phyloP scores from a whole-genome alignment of 257 asterid genomes.

The Solanum microdontum region DNA sequence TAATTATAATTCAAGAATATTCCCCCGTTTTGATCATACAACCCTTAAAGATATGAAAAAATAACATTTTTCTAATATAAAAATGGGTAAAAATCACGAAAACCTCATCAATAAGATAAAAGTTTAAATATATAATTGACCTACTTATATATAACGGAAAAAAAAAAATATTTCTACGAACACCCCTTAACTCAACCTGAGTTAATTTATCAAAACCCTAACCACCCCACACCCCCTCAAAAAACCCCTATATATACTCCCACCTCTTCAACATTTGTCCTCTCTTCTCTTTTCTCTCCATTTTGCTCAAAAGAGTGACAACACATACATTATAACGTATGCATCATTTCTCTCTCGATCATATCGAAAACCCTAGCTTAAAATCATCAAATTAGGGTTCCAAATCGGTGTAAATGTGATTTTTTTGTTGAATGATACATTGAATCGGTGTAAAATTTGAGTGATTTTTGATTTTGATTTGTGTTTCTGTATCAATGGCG shows the following conservation, averaged over 20 bases:
- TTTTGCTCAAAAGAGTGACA: not conserved
- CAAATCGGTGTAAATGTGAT: not conserved
- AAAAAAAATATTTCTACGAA: not conserved
- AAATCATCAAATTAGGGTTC: not conserved
- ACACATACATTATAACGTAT: not conserved
- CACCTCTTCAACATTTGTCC: not conserved
- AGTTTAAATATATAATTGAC: not conserved
- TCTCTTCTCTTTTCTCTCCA: not conserved
- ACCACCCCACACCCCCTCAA: not conserved
- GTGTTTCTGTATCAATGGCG: slow-evolving; percentile 12
- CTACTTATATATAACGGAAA: not conserved
- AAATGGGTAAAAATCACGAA: not conserved
- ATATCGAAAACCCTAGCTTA: not conserved
- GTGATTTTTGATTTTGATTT: not conserved
- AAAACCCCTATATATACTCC: not conserved
- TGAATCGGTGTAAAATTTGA: not conserved
- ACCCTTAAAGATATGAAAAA: not conserved
- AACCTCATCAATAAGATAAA: too few relatives aligned
- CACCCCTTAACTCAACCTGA: not conserved
- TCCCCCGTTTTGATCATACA: not conserved
- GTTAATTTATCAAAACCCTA: not conserved
- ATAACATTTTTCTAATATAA: too few relatives aligned
- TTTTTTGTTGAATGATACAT: not conserved
- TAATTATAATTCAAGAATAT: too few relatives aligned
- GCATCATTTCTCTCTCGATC: not conserved